Base-by-base conservation (phyloP, 2,329 filamentous ascomycete genomes). In the Escovopsis sp. region DNA sequence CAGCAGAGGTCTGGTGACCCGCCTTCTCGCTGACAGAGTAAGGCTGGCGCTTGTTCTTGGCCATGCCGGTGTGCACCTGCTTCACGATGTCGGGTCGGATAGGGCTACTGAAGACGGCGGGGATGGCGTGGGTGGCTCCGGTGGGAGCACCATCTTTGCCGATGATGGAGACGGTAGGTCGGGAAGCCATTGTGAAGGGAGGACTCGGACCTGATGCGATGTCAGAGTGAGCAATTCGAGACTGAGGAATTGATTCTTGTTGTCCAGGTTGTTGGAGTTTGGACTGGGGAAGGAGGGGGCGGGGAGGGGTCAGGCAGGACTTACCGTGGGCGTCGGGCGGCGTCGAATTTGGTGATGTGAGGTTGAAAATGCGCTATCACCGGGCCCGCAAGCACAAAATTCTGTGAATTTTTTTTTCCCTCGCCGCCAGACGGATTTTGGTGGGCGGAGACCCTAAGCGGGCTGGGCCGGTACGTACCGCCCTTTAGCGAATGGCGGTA, bases 21-120 rank as follows among this genome's bases (percentile, higher is more conserved):
- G 91, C 91, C 85, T 98, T 98, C 84, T 96, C 89, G 82, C 87
- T 94, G 77, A 98, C 91, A 63, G 91, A 80, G 71, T 98, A 98
- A 59, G 91, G 88, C 63, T 98, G 91, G 69, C 91, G 84, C 82
- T 94, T 95, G 82, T 98, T 98, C 86, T 98, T 98, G 68, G 89
- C 89, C 77, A 98, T 93, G 64, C 91, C 91, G 63, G 86, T 94
- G 82, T 98, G 91, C 62, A 96, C 83, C 70, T 88, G 83, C 80
- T 96, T 89, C 66, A 98, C 91, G 67, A 98, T 94, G 73, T 98
- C 91, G 63, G 88, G 85, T 69, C 91, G 89, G 77, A 98, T 96
- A 59, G 91, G 91, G 59, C 85, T 79, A 70, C 79, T 80, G 84
- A 98, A 98, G 74, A 98, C 89, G 71, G 86, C 80, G 65, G 93